Evolutionary conservation across 352 stramenopile genomes (phyloP), one percentile per base, ranked within the genome.

Genomic region (Phytophthora multivora): DNA sequence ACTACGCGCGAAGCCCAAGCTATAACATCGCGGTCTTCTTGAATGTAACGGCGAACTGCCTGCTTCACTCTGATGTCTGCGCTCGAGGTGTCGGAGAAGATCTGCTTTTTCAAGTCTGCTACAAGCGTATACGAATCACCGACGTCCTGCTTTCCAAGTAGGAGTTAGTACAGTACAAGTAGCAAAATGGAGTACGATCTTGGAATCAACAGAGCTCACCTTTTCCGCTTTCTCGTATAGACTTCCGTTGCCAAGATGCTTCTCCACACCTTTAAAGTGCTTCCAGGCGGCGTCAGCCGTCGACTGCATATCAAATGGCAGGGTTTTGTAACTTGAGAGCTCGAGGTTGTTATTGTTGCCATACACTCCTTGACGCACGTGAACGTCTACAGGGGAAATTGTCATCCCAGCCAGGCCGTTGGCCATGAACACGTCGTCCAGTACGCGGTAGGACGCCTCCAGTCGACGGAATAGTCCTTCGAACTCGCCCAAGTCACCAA

Each of bases 1-100:
- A 80, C 51, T 23, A 76, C 46, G 4, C 41, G 31, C 6, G 59
- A 48, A 2, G 51, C 39, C 73, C 75, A 83, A 8, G 73, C 63
- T 19, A 88, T 69, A 12, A 81, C 38, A 5, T 79, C 67, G 36
- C 73, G 78, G 26, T 80, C 72, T 38, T 66, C 30, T 50, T 85
- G 69, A 2, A 75, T 66, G 48, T 75, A 77, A 4, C 75, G 70
- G 2, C 74, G 71, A n/a, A 84, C 40, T 11, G 80, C 66, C 47
- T 88, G 75, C 19, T 80, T 71, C 12, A 85, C 61, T 4, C 59
- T 48, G 56, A 88, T 79, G 13, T 81, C 59, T 3, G 78, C 70
- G 3, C 63, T 62, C 6, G 60, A 71, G 36, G 61, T 63, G 52
- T 77, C 74, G 13, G 61, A 67, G 15, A 63, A 52, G 4, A 80